Conservation (phyloP, 1,284 basidiomycete genomes). For the Kwoniella shivajii region DNA sequence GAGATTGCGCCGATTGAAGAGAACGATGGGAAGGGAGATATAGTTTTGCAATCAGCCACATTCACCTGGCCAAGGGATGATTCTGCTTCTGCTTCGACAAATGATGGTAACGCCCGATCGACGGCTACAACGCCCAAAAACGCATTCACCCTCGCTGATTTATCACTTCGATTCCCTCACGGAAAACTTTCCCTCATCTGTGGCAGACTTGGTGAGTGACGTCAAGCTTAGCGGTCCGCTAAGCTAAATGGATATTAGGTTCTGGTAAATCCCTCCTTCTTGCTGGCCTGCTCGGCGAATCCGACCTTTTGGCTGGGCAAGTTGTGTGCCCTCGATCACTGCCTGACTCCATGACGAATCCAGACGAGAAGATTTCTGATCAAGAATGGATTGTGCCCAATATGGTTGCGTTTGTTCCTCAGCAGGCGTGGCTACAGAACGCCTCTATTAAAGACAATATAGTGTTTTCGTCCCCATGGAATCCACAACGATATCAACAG, state of each 20-base stretch:
- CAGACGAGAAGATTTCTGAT: constrained; percentile 51
- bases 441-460: constrained; percentile 94
- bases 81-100: neutral
- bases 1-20: constrained; percentile 69
- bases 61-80: constrained; percentile 84
- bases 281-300: constrained; percentile 82
- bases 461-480: constrained; percentile 79
- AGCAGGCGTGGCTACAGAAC: constrained; percentile 73
- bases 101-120: constrained; percentile 55
- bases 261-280: constrained; percentile 82
- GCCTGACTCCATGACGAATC: constrained; percentile 71
- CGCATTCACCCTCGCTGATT: constrained; percentile 78
- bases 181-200: constrained; percentile 79
- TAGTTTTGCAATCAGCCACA: constrained; percentile 79
- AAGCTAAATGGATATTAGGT: constrained; percentile 55
- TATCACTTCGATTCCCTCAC: constrained; percentile 74
- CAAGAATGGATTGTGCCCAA: constrained; percentile 76
- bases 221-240: neutral
- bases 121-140: constrained; percentile 69
- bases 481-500: constrained; percentile 73
- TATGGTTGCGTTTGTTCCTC: constrained; percentile 85
- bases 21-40: constrained; percentile 58
- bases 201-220: constrained; percentile 58
- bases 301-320: constrained; percentile 71
- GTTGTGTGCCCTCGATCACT: constrained; percentile 78